Conservation (phyloP, 2,329 filamentous ascomycete genomes). For the Fusarium sp. region DNA sequence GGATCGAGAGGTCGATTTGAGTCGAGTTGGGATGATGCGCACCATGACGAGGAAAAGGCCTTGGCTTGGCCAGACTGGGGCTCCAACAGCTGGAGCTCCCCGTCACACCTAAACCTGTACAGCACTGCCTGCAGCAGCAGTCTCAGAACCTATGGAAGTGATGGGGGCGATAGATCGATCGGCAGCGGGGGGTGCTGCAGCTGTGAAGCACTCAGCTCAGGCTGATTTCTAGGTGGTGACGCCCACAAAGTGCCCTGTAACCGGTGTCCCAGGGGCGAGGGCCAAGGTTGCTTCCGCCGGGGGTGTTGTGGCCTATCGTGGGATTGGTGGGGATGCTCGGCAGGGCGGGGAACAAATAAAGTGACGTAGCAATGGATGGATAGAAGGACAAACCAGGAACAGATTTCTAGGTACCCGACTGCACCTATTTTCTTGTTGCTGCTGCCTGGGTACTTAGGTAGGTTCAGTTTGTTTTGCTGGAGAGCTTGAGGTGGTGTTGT, state of each 20-base stretch:
- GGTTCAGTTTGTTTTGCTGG: background rate
- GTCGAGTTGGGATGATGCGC: constrained; percentile 68
- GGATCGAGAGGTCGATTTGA: constrained; percentile 60
- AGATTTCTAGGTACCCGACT: background rate
- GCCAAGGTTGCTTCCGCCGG: constrained; percentile 15
- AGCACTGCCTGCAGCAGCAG: constrained; percentile 7
- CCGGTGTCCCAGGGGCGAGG: constrained; percentile 10
- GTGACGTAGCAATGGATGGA: constrained; percentile 33
- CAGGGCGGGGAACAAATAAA: constrained; percentile 31
- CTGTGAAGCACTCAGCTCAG: constrained; percentile 29
- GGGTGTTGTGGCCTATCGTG: background rate
- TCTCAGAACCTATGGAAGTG: background rate
- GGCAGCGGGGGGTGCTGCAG: constrained; percentile 34
- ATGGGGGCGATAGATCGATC: constrained; percentile 35
- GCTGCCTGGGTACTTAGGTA: too few species aligned
- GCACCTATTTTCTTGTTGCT: too few species aligned
- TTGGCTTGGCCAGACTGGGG: constrained; percentile 21
- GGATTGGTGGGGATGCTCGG: constrained; percentile 31
- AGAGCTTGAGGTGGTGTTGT: too few species aligned
- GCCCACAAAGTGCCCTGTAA: constrained; percentile 29
- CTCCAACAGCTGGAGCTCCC: constrained; percentile 26
- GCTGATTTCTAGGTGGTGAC: constrained; percentile 32
- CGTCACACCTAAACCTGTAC: background rate
- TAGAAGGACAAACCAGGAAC: constrained; percentile 11
- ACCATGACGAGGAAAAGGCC: constrained; percentile 60